Evolutionary conservation across 2,329 filamentous ascomycete species (phyloP).

Genomic region (Lachnellula hyalina): DNA sequence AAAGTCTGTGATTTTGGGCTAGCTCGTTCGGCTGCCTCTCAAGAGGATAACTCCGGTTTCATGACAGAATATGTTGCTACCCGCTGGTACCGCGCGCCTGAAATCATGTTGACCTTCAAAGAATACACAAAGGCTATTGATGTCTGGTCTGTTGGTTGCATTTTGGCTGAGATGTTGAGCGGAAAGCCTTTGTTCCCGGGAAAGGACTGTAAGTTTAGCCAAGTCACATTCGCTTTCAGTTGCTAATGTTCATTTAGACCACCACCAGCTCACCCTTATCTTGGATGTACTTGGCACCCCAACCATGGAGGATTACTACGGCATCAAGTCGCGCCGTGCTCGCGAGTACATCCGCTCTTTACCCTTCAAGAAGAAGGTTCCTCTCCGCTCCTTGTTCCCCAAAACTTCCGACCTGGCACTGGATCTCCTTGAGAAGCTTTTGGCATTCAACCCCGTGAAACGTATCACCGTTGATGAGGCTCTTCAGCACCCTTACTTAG

Average conservation of each 20-base stretch:
- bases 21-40: slow-evolving; percentile 89
- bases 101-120: slow-evolving; percentile 99
- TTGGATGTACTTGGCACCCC: slow-evolving; percentile 95
- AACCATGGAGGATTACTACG: slow-evolving; percentile 99
- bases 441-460: slow-evolving; percentile 98
- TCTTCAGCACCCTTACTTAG: slow-evolving; percentile 93
- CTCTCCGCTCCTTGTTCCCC: slow-evolving; percentile 93
- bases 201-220: slow-evolving; percentile 76
- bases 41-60: slow-evolving; percentile 99
- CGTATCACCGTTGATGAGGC: slow-evolving; percentile 97
- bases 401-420: slow-evolving; percentile 98
- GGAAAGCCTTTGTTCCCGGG: slow-evolving; percentile 97
- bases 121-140: slow-evolving; percentile 99
- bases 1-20: slow-evolving; percentile 99
- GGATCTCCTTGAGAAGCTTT: slow-evolving; percentile 88
- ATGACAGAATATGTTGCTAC: slow-evolving; percentile 99
- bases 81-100: slow-evolving; percentile 96
- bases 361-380: slow-evolving; percentile 99
- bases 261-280: slow-evolving; percentile 96
- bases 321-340: slow-evolving; percentile 96
- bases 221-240: background rate
- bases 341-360: slow-evolving; percentile 97
- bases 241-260: slow-evolving; percentile 52
- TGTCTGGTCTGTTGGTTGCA: slow-evolving; percentile 98
- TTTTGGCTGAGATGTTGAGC: slow-evolving; percentile 96